Evolutionary conservation across 352 stramenopile species (phyloP), one percentile per base, ranked within the genome.

Genomic region (Pythium brassicae): DNA sequence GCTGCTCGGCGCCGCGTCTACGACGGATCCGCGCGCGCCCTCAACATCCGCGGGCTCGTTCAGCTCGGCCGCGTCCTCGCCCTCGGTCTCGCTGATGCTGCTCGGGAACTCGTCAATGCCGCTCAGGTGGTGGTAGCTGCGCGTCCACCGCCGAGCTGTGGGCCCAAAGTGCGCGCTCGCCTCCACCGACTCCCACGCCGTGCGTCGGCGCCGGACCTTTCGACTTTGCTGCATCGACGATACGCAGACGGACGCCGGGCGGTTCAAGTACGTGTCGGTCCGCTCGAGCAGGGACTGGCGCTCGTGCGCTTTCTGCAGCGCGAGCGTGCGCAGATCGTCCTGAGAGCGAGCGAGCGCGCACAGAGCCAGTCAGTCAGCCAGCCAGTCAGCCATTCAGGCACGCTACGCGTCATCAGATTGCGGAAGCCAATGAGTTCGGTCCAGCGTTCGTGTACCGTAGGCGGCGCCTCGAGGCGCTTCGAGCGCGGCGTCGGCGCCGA

Each of bases 111-210:
- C 82, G 9, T 73, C 69, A 34, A 89, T 88, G 7, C 66, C 72
- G 14, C 76, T 86, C 12, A 89, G 63, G 29, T 79, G 46, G 26
- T 83, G 74, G 50, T 87, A 92, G 6, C 69, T 72, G 8, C 80
- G 76, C 2, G 80, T 90, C 83, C 83, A 92, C 9, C 80, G 74
- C 29, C 68, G 69, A 26, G 79, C 79, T 3, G 72, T 78, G 7
- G 68, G 58, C 2, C 76, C 78, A 53, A 82, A 83, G n/a, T 86
- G 68, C 2, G 76, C 67, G 23, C 71, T 92, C 15, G 69, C 57
- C 58, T 85, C 70, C 0, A 87, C 56, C 4, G 72, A 73, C n/a
- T 87, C 67, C 83, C 77, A 92, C 7, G 72, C 69, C 0, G 76
- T 86, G 4, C 72, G 62, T 19, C 68, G 67, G 15, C 69, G 66